These are phyloP conservation scores for Podaxis pistillaris DNA, from an alignment of 768 basidiomycete genomes.

Conservation along the genomic window DNA sequence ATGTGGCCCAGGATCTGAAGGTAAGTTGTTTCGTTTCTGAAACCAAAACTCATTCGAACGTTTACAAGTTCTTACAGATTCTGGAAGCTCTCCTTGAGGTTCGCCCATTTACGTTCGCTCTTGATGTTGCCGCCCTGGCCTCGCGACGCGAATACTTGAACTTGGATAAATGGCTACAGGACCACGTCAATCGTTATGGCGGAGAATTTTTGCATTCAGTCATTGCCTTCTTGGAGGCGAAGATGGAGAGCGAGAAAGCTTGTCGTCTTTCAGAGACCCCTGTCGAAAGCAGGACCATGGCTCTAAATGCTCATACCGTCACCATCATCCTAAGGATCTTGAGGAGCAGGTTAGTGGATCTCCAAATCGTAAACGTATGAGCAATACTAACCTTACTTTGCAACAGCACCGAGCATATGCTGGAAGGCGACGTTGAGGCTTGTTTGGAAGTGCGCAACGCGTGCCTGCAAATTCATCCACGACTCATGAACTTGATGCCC, in stretches of 20 bases:
- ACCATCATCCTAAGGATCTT: slow-evolving; percentile 91
- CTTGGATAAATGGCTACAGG: slow-evolving; percentile 94
- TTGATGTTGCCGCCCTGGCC: slow-evolving; percentile 93
- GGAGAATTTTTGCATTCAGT: slow-evolving; percentile 85
- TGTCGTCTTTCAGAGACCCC: slow-evolving; percentile 75
- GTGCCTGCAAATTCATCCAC: slow-evolving; percentile 93
- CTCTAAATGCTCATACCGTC: slow-evolving; percentile 83
- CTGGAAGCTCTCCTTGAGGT: slow-evolving; percentile 90
- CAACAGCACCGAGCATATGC: slow-evolving; percentile 67
- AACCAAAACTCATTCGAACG: neutral
- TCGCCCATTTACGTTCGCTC: slow-evolving; percentile 82
- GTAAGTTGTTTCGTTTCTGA: slow-evolving; percentile 36
- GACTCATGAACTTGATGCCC: slow-evolving; percentile 91
- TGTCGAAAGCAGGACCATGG: slow-evolving; percentile 78
- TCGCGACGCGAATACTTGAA: slow-evolving; percentile 93
- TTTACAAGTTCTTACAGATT: slow-evolving; percentile 49
- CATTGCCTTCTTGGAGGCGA: slow-evolving; percentile 86
- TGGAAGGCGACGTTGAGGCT: slow-evolving; percentile 76
- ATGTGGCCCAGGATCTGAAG: slow-evolving; percentile 94
- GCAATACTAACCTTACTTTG: slow-evolving; percentile 5
- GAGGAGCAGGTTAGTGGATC: slow-evolving; percentile 66
- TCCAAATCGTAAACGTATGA: neutral
- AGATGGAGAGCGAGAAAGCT: slow-evolving; percentile 87
- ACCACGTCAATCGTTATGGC: slow-evolving; percentile 80
- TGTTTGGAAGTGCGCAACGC: slow-evolving; percentile 91